These are phyloP conservation scores for Amoebophrya sp. DNA, from an alignment of 169 alveolate species.

Conservation along the genomic window DNA sequence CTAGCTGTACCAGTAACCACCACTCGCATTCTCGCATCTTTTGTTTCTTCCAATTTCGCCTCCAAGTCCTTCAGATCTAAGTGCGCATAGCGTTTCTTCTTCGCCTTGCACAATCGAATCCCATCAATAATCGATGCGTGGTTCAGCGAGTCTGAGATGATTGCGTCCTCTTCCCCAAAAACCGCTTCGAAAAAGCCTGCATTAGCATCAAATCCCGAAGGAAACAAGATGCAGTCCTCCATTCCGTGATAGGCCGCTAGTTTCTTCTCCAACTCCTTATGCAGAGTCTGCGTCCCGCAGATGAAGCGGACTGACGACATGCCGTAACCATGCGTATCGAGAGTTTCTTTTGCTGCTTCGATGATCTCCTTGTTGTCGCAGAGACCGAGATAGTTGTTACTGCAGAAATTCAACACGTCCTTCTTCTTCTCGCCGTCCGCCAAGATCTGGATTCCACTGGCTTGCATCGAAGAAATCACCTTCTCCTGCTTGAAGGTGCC, in stretches of 20 bases:
- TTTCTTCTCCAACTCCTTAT: slow-evolving; percentile 52
- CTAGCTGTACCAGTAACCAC: no score
- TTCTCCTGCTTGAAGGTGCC: slow-evolving; percentile 21
- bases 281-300: slow-evolving; percentile 58
- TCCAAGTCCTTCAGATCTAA: slow-evolving; percentile 54
- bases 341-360: slow-evolving; percentile 49
- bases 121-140: slow-evolving; percentile 64
- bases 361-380: slow-evolving; percentile 41
- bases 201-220: slow-evolving; percentile 58
- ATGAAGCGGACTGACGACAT: slow-evolving; percentile 50
- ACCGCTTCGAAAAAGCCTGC: slow-evolving; percentile 57
- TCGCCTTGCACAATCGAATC: slow-evolving; percentile 52
- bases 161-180: slow-evolving; percentile 50
- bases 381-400: slow-evolving; percentile 59
- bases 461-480: slow-evolving; percentile 7
- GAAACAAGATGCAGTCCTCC: slow-evolving; percentile 55
- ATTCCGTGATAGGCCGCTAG: slow-evolving; percentile 50
- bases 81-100: slow-evolving; percentile 53
- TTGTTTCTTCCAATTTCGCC: slow-evolving; percentile 37
- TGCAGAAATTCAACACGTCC: slow-evolving; percentile 57
- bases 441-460: background rate
- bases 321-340: slow-evolving; percentile 56
- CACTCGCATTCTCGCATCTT: slow-evolving; percentile 40
- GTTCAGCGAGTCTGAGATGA: slow-evolving; percentile 56
- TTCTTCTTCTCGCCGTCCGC: slow-evolving; percentile 25